These are phyloP conservation scores for Saturnispora saitoi DNA, from an alignment of 805 yeast genomes.

Conservation along the genomic window DNA sequence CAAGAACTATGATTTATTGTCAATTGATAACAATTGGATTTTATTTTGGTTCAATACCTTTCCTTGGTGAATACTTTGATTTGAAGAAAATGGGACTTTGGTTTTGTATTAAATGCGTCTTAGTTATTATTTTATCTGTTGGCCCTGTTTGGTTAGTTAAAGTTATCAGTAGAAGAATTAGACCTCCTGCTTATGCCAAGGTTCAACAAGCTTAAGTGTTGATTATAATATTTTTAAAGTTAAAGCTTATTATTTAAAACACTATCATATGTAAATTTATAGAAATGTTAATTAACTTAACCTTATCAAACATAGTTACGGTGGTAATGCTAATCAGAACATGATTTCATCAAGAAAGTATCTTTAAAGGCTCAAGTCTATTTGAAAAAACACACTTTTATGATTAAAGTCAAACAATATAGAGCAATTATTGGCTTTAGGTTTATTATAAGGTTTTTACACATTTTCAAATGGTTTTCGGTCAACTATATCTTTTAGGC, in stretches of 20 bases:
- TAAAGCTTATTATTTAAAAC: neutral
- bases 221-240: too few species aligned
- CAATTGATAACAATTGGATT: constrained; percentile 61
- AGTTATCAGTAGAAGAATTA: constrained; percentile 60
- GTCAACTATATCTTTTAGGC: too few species aligned
- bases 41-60: constrained; percentile 72
- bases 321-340: too few species aligned
- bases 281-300: too few species aligned
- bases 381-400: too few species aligned
- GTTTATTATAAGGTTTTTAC: too few species aligned
- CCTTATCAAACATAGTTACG: too few species aligned
- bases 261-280: neutral
- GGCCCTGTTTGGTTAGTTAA: constrained; percentile 87
- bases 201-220: constrained; percentile 62
- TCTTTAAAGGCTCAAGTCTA: too few species aligned
- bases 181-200: constrained; percentile 95
- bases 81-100: constrained; percentile 37
- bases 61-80: constrained; percentile 81
- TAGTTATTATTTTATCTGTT: constrained; percentile 61
- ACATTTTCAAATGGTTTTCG: too few species aligned
- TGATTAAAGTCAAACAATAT: too few species aligned
- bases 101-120: constrained; percentile 61
- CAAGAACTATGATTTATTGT: constrained; percentile 60
- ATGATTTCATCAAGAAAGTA: too few species aligned
- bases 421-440: too few species aligned